Conservation (phyloP, 2,329 filamentous ascomycete genomes). For the Chrysosporium keratinophilum region DNA sequence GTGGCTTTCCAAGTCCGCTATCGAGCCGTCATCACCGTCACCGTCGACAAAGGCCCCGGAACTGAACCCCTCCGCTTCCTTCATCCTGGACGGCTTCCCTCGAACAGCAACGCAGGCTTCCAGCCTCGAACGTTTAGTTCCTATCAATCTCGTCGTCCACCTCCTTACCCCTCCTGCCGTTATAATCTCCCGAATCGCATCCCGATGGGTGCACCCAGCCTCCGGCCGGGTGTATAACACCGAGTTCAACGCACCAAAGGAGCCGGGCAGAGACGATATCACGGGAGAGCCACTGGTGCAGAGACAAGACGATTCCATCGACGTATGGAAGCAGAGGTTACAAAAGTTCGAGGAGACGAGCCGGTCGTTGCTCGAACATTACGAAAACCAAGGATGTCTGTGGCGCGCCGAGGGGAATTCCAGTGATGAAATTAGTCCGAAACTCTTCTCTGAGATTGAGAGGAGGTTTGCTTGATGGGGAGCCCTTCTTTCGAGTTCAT, state of each 20-base stretch:
- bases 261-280: slow-evolving; percentile 72
- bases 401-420: slow-evolving; percentile 80
- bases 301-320: slow-evolving; percentile 73
- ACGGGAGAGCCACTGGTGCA: slow-evolving; percentile 80
- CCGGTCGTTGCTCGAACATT: slow-evolving; percentile 75
- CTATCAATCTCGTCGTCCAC: slow-evolving; percentile 90
- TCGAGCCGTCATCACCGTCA: slow-evolving; percentile 33
- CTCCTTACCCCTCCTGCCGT: slow-evolving; percentile 76
- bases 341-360: slow-evolving; percentile 81
- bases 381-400: slow-evolving; percentile 70
- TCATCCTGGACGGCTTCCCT: slow-evolving; percentile 93
- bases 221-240: slow-evolving; percentile 94
- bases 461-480: slow-evolving; percentile 53
- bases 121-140: slow-evolving; percentile 67
- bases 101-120: slow-evolving; percentile 71
- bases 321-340: slow-evolving; percentile 71
- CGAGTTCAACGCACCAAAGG: slow-evolving; percentile 74
- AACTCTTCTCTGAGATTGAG: slow-evolving; percentile 73
- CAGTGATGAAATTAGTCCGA: slow-evolving; percentile 92
- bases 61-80: slow-evolving; percentile 69
- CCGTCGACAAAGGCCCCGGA: slow-evolving; percentile 33
- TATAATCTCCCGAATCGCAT: slow-evolving; percentile 79
- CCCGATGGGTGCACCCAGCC: slow-evolving; percentile 85
- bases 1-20: slow-evolving; percentile 54
- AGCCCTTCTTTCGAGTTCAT: not conserved